These are phyloP conservation scores for Protomyces lactucae-debilis DNA, from an alignment of 1,139 yeast species.

Conservation along the genomic window DNA sequence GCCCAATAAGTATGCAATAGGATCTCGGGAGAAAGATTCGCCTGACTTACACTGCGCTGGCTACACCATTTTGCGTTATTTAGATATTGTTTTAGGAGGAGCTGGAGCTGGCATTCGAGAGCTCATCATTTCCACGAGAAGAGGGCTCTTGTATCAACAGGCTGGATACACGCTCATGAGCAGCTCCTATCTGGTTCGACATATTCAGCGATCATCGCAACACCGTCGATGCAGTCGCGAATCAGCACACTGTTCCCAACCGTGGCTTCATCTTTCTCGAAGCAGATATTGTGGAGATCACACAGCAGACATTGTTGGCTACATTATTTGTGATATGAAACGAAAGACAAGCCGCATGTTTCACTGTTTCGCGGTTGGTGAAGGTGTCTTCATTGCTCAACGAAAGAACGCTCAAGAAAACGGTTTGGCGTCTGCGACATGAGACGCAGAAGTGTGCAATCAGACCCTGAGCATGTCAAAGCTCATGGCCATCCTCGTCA, in stretches of 20 bases:
- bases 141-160: conserved; percentile 8
- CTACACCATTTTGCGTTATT: conserved; percentile 7
- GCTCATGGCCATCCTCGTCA: too few species aligned
- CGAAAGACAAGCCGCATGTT: too few species aligned
- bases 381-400: too few species aligned
- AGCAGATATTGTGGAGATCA: neutral
- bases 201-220: neutral
- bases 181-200: neutral
- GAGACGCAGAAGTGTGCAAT: too few species aligned
- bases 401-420: too few species aligned
- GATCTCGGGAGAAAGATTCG: conserved; percentile 10
- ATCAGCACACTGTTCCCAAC: conserved; percentile 10
- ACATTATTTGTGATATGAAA: too few species aligned
- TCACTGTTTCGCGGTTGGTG: too few species aligned
- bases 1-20: conserved; percentile 13
- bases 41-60: conserved; percentile 21
- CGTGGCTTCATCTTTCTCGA: conserved; percentile 17
- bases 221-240: conserved; percentile 11
- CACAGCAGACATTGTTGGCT: neutral
- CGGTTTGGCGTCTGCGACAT: too few species aligned
- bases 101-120: neutral
- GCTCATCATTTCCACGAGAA: conserved; percentile 4
- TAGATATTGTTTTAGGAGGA: conserved; percentile 3
- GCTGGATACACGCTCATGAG: neutral
- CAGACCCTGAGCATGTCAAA: too few species aligned